Base-by-base conservation (phyloP, 1,139 yeast genomes). In the Zygoascus hellenicus region DNA sequence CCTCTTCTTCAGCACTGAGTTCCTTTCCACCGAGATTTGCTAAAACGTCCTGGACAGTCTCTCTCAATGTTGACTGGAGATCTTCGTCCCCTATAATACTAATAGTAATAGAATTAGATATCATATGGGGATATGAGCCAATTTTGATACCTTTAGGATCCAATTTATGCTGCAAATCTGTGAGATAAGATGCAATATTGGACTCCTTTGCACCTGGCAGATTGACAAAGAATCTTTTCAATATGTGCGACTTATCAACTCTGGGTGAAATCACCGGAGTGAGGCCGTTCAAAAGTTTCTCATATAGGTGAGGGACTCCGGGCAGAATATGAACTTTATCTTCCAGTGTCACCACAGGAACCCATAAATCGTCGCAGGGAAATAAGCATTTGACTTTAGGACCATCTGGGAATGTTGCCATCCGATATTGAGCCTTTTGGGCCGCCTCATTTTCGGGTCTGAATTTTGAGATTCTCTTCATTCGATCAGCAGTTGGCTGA, bases 101-200 rank as follows among this genome's bases (percentile, higher is more conserved):
- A 17, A 87, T 77, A 0, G 95, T 86, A 55, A 77, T 81, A 47
- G 80, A 66, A 1, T 77, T 74, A 67, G 78, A 74, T 13, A 74
- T 72, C 64, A 79, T 72, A 63, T 87, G 96, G 0, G 96, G 96
- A 60, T 88, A 88, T 37, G 90, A 81, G 2, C 96, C 96, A 42
- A 88, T 71, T 61, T 87, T 87, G 47, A 87, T 72, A 3, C 65
- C 62, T 16, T 65, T 57, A 2, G 71, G 72, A 46, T 67, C 68
- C 38, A 77, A 76, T 42, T 69, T 63, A 0, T 62, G 56, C 57
- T 85, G 94, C 42, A 83, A 63, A 2, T 65, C 62, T 1, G 76
- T 60, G 50, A 88, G 69, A 50, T 70, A 78, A 3, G 84, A 80
- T 0, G 96, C 92, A 58, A 87, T 74, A 48, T 73, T 78, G 13